Conservation (phyloP, 768 basidiomycete species). For the Lactarius sanguifluus region DNA sequence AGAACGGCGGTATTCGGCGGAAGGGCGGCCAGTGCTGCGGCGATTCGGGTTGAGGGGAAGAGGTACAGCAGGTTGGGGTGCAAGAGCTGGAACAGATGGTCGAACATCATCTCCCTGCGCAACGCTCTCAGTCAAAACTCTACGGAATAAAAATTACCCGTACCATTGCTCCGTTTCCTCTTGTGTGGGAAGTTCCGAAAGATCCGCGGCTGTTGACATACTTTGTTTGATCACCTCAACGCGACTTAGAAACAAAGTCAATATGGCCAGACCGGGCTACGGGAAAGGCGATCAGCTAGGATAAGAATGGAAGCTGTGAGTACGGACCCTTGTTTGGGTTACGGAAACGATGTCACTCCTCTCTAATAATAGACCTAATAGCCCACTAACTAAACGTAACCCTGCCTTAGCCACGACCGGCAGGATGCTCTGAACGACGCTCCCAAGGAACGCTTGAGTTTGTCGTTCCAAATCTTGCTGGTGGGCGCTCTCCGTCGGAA, state of each 20-base stretch:
- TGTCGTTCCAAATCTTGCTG: constrained; percentile 78
- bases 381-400: constrained; percentile 79
- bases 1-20: constrained; percentile 40
- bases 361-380: constrained; percentile 80
- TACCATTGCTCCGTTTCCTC: constrained; percentile 85
- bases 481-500: constrained; percentile 58
- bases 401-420: constrained; percentile 77
- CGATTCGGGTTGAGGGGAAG: constrained; percentile 87
- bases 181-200: constrained; percentile 55
- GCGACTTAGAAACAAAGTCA: constrained; percentile 88
- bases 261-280: constrained; percentile 87
- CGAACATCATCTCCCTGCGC: constrained; percentile 81
- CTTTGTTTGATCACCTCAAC: constrained; percentile 91
- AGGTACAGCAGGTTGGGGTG: constrained; percentile 72
- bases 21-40: constrained; percentile 38
- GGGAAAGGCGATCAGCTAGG: constrained; percentile 16
- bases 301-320: constrained; percentile 8
- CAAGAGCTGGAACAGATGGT: constrained; percentile 81
- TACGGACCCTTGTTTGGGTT: constrained; percentile 75
- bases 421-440: constrained; percentile 84
- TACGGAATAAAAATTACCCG: constrained; percentile 13
- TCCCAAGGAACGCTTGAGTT: constrained; percentile 84
- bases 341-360: constrained; percentile 71
- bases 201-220: constrained; percentile 50
- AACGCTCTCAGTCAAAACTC: constrained; percentile 15